Evolutionary conservation across 2,329 filamentous ascomycete species (phyloP).

Genomic region (Hysterium pulicare): DNA sequence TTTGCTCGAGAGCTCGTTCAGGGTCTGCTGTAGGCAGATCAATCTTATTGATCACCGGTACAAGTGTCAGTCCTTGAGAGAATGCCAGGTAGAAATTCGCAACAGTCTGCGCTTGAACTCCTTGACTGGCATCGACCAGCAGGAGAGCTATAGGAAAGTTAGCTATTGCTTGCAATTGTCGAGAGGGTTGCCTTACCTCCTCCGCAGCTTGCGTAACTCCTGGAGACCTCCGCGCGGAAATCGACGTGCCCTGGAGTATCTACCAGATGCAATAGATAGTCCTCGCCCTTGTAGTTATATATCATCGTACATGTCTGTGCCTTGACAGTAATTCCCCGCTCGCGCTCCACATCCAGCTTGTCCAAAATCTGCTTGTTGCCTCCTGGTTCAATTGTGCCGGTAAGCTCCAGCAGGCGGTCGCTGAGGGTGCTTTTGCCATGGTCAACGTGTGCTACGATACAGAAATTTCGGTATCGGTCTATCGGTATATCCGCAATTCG

Average conservation of each 20-base stretch:
- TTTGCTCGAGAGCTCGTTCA: slow-evolving; percentile 80
- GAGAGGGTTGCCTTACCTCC: slow-evolving; percentile 47
- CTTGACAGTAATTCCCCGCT: slow-evolving; percentile 97
- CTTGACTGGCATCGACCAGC: slow-evolving; percentile 93
- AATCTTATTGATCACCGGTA: slow-evolving; percentile 96
- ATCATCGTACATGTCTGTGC: slow-evolving; percentile 98
- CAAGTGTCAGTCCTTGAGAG: slow-evolving; percentile 77
- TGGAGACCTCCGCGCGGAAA: slow-evolving; percentile 91
- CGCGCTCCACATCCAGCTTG: slow-evolving; percentile 93
- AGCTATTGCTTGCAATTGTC: slow-evolving; percentile 6
- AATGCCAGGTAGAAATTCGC: slow-evolving; percentile 99
- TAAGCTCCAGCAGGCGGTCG: slow-evolving; percentile 88
- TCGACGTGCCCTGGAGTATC: slow-evolving; percentile 98
- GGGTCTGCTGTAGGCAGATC: slow-evolving; percentile 88
- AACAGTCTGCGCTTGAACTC: slow-evolving; percentile 95
- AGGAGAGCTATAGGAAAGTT: slow-evolving; percentile 62
- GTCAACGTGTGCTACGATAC: slow-evolving; percentile 97
- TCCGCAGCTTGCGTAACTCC: slow-evolving; percentile 93
- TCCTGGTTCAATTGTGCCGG: slow-evolving; percentile 82
- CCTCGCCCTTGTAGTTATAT: slow-evolving; percentile 77
- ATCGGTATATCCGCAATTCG: slow-evolving; percentile 73
- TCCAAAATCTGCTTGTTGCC: slow-evolving; percentile 94
- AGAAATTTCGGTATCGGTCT: slow-evolving; percentile 86
- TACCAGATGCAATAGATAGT: slow-evolving; percentile 92
- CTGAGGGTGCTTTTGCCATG: slow-evolving; percentile 97